These are phyloP conservation scores for Alternaria sp. DNA, from an alignment of 2,329 filamentous ascomycete genomes.

Conservation along the genomic window DNA sequence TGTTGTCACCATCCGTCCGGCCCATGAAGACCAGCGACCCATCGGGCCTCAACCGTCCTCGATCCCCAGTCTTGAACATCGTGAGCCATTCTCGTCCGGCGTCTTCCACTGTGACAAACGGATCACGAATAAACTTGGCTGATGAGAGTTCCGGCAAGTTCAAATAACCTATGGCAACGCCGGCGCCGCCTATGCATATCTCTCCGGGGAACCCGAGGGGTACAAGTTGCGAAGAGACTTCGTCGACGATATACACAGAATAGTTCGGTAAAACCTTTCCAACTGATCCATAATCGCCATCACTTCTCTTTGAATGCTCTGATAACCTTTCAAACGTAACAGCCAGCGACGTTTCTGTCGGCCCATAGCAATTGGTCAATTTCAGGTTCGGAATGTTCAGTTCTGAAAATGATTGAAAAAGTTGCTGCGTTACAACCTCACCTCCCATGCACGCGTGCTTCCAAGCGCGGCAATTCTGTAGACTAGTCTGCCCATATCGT, in stretches of 20 bases:
- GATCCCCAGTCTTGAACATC: slow-evolving; percentile 55
- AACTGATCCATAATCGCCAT: slow-evolving; percentile 5
- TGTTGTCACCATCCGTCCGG: slow-evolving; percentile 46
- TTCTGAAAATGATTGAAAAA: too few species aligned
- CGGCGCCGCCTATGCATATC: neutral
- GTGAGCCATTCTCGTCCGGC: neutral
- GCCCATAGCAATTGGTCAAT: too few species aligned
- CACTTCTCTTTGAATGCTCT: too few species aligned
- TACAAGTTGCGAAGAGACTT: neutral
- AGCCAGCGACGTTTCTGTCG: too few species aligned
- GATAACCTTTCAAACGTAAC: too few species aligned
- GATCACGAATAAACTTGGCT: too few species aligned
- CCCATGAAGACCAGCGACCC: slow-evolving; percentile 43
- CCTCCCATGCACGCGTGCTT: too few species aligned
- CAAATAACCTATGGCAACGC: slow-evolving; percentile 4
- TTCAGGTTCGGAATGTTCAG: too few species aligned
- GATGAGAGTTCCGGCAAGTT: slow-evolving; percentile 10
- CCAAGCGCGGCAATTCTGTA: too few species aligned
- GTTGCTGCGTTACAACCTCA: too few species aligned
- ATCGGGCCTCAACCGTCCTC: slow-evolving; percentile 46
- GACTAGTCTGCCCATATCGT: too few species aligned
- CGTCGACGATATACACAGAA: neutral
- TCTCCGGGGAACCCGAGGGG: neutral
- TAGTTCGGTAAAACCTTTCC: neutral
- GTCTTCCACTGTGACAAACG: too few species aligned